Evolutionary conservation across 331 rosid genomes (phyloP).

Genomic region (Acacia concinna): DNA sequence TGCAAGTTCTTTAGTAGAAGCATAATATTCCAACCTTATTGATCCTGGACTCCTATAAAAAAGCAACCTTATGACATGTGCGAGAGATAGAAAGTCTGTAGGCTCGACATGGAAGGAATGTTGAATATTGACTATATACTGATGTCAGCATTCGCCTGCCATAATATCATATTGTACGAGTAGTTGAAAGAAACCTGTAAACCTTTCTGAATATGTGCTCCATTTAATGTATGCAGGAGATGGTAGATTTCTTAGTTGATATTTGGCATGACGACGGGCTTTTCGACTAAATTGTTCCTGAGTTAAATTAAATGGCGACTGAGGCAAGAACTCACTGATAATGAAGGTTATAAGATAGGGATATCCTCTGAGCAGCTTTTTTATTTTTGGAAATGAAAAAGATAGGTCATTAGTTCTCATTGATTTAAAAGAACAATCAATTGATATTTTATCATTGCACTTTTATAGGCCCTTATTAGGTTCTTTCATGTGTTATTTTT

Average conservation of each 20-base stretch:
- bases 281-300: constrained; percentile 52
- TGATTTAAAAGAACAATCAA: constrained; percentile 1
- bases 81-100: neutral
- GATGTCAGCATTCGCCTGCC: neutral
- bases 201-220: constrained; percentile 7
- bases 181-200: constrained; percentile 10
- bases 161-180: neutral
- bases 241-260: constrained; percentile 97
- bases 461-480: neutral
- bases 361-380: neutral
- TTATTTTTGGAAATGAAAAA: neutral
- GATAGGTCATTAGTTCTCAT: constrained; percentile 16
- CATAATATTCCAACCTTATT: neutral
- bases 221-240: constrained; percentile 65
- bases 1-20: neutral
- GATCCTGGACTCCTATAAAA: neutral
- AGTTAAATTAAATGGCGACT: constrained; percentile 22
- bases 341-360: constrained; percentile 9
- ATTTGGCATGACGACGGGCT: constrained; percentile 86
- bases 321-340: constrained; percentile 25
- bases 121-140: neutral
- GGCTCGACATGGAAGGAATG: constrained; percentile 1
- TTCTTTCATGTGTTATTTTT: neutral
- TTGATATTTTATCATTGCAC: neutral
- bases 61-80: neutral